A percentile compares a stretch with the other conserved stretches of the same genome.
These are phyloP conservation scores for Arctostaphylos glauca DNA, from an alignment of 148 eudicot species.

Conservation along the genomic window DNA sequence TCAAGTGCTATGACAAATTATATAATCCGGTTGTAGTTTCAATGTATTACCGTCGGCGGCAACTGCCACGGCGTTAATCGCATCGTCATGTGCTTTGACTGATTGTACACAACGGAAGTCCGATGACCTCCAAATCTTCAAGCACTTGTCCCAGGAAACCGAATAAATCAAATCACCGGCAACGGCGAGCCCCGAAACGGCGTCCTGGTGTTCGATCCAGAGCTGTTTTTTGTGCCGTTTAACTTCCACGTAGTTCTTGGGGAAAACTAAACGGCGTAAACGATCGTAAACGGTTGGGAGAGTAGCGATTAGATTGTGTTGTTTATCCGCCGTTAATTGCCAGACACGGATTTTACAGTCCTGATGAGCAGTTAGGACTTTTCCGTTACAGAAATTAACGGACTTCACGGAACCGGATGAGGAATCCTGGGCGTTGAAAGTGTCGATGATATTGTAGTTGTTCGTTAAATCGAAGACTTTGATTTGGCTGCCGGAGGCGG, in stretches of 20 bases:
- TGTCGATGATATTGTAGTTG: constrained; percentile 29
- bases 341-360: constrained; percentile 70
- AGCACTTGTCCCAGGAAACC: constrained; percentile 72
- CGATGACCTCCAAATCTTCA: constrained; percentile 46
- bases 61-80: constrained; percentile 56
- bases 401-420: constrained; percentile 56
- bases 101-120: constrained; percentile 47
- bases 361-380: constrained; percentile 66
- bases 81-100: constrained; percentile 56
- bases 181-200: constrained; percentile 56
- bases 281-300: constrained; percentile 65
- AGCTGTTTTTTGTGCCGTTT: constrained; percentile 61
- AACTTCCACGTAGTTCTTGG: constrained; percentile 61
- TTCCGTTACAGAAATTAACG: constrained; percentile 35
- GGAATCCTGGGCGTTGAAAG: constrained; percentile 28
- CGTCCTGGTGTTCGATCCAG: constrained; percentile 83
- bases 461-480: constrained; percentile 35
- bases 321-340: constrained; percentile 26
- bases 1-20: too few species aligned
- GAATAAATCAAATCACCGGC: constrained; percentile 34
- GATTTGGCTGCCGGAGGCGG: constrained; percentile 48
- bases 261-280: constrained; percentile 39
- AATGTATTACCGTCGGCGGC: too few species aligned
- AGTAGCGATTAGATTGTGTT: constrained; percentile 42
- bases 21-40: too few species aligned